Base-by-base conservation (phyloP, 495 filamentous ascomycete genomes). In the Neurospora sp. region DNA sequence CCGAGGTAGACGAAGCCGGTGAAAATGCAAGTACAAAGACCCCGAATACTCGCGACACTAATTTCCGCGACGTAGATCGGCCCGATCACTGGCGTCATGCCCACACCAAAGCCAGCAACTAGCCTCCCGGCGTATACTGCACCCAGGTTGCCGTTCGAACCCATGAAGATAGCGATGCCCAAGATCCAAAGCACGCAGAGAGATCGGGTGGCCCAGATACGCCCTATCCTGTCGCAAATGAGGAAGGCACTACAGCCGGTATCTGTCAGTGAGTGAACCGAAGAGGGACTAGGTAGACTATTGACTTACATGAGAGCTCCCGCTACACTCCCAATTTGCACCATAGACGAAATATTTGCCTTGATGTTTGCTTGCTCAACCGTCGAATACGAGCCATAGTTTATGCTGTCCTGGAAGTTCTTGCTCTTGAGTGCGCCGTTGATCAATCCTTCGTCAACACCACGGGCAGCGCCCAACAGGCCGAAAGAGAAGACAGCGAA, bases 401-500 rank as follows among this genome's bases (percentile, higher is more conserved):
- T 83, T 81, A 91, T 90, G 59, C 83, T 85, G 5, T 79, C 74
- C 74, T 89, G 85, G 74, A 92, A 93, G 59, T 89, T 84, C 65
- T 85, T 83, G 16, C 88, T 89, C 74, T 89, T 87, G 79, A 92
- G 89, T 22, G 90, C 88, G 18, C 83, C 90, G 9, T 87, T 88
- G 77, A 92, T 92, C 59, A 92, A 82, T 40, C 90, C 91, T 78
- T 93, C 91, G 74, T 93, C 91, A n/a, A 93, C 81, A n/a, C 88
- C 88, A 46, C 88, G 83, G 22, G 91, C 91, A 37, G 91, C 90
- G 70, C 90, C 90, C 80, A 92, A 88, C 12, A 92, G 86, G 37
- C 89, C 89, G 65, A 92, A 91, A 0, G 89, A 90, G 73, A 89
- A 39, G 35, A 91, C 89, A 20, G 89, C 87, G 73, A 91, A 88